phyloP scores from a whole-genome alignment of 2,329 filamentous ascomycete genomes.

The Xylaria sp. region DNA sequence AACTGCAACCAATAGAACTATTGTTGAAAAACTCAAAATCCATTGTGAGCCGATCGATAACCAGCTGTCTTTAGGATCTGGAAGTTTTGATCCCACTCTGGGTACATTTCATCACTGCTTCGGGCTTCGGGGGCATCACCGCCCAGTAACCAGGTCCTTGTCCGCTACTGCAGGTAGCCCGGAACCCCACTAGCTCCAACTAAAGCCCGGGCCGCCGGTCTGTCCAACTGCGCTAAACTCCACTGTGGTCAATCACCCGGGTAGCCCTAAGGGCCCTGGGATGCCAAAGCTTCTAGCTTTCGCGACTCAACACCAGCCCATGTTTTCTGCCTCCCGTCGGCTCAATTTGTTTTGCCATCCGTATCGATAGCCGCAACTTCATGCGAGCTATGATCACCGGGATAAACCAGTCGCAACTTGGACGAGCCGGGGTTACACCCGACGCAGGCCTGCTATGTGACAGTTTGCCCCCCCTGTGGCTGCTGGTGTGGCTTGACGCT shows the following conservation, averaged over 20 bases:
- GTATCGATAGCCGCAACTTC: background rate
- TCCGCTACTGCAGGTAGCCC: too few relatives aligned
- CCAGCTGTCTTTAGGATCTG: background rate
- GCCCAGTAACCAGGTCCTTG: background rate
- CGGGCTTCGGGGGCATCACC: background rate
- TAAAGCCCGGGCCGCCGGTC: background rate
- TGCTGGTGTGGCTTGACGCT: constrained; percentile 21
- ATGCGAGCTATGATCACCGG: background rate
- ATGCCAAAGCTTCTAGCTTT: background rate
- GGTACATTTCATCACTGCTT: background rate
- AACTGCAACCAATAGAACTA: background rate
- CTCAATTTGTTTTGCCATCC: background rate
- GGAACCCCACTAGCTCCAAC: background rate
- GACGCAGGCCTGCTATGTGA: background rate
- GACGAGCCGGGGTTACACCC: background rate
- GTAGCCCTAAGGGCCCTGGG: background rate
- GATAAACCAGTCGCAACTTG: background rate
- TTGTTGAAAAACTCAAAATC: background rate
- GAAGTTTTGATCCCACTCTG: background rate
- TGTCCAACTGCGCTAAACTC: constrained; percentile 5
- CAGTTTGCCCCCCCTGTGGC: constrained; percentile 17
- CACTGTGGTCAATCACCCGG: background rate
- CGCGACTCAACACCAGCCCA: background rate
- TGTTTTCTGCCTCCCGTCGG: too few relatives aligned
- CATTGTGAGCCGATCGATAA: background rate